Evolutionary conservation across 805 yeast species (phyloP).

Genomic region (Zygosaccharomyces pseudorouxii): DNA sequence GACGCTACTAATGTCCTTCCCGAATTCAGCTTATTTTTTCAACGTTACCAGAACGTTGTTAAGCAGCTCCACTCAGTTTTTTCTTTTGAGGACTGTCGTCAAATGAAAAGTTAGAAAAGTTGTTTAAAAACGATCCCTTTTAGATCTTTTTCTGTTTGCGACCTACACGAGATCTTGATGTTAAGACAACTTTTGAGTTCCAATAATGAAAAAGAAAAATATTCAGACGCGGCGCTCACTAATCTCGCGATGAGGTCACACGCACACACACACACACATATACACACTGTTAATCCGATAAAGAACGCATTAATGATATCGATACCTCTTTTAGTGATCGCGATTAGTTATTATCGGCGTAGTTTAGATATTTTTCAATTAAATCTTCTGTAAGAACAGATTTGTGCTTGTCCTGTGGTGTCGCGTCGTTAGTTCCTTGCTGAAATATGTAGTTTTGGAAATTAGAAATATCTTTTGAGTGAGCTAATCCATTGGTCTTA

Average conservation of each 20-base stretch:
- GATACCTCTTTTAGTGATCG: neutral
- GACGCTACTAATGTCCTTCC: neutral
- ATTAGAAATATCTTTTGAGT: conserved; percentile 19
- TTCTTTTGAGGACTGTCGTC: neutral
- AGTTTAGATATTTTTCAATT: conserved; percentile 25
- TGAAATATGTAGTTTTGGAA: conserved; percentile 16
- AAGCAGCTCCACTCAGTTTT: neutral
- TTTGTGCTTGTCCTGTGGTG: conserved; percentile 7
- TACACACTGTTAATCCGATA: neutral
- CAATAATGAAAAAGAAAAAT: conserved; percentile 1
- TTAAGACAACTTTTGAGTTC: neutral
- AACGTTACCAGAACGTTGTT: conserved; percentile 5
- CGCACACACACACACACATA: neutral
- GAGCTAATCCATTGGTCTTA: conserved; percentile 8
- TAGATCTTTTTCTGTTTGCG: neutral
- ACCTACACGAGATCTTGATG: neutral
- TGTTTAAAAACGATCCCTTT: neutral
- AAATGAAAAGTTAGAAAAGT: neutral
- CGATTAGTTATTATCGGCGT: conserved; percentile 17
- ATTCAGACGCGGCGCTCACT: conserved; percentile 2
- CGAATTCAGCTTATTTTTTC: neutral
- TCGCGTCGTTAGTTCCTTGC: neutral
- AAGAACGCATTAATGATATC: neutral
- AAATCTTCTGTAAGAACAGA: conserved; percentile 19
- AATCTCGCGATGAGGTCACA: neutral